Evolutionary conservation across 1,284 basidiomycete genomes (phyloP).

Genomic region (Pascua sp.): DNA sequence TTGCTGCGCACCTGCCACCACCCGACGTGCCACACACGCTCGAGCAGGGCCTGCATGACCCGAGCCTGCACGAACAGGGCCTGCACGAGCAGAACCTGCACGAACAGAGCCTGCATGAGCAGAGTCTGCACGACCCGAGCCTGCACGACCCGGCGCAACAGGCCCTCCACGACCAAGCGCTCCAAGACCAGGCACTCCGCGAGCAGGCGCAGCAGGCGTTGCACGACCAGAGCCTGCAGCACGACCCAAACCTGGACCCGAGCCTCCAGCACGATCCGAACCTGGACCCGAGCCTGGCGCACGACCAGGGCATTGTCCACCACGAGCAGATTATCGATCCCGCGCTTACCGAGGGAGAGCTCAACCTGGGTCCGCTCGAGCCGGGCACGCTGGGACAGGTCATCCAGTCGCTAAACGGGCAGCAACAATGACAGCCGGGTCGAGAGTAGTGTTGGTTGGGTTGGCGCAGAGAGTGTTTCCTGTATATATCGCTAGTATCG

Average conservation of each 20-base stretch:
- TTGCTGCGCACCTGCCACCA: conserved; percentile 4
- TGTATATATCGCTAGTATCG: neutral
- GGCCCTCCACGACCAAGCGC: too few relatives aligned
- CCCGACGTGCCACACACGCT: conserved; percentile 7
- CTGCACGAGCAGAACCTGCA: too few relatives aligned
- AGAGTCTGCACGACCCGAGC: too few relatives aligned
- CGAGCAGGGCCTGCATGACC: neutral
- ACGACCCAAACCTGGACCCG: too few relatives aligned
- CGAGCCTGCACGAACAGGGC: too few relatives aligned
- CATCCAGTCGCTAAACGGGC: conserved; percentile 21
- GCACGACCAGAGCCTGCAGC: too few relatives aligned
- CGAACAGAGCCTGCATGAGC: too few relatives aligned
- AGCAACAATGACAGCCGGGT: conserved; percentile 1
- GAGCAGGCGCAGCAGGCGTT: too few relatives aligned
- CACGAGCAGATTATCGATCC: conserved; percentile 26
- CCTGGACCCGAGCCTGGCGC: neutral
- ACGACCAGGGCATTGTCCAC: neutral
- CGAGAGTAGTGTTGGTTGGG: too few relatives aligned
- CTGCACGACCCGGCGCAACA: too few relatives aligned
- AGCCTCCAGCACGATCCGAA: too few relatives aligned
- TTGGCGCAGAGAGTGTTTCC: neutral
- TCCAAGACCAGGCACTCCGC: too few relatives aligned
- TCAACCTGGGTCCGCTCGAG: conserved; percentile 16
- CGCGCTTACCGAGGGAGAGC: conserved; percentile 17
- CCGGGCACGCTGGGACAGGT: conserved; percentile 20